Percentiles rank a stretch among this genome's conserved stretches.
Evolutionary conservation across 2,329 filamentous ascomycete genomes (phyloP).

Genomic region (Dothidotthia symphoricarpi): DNA sequence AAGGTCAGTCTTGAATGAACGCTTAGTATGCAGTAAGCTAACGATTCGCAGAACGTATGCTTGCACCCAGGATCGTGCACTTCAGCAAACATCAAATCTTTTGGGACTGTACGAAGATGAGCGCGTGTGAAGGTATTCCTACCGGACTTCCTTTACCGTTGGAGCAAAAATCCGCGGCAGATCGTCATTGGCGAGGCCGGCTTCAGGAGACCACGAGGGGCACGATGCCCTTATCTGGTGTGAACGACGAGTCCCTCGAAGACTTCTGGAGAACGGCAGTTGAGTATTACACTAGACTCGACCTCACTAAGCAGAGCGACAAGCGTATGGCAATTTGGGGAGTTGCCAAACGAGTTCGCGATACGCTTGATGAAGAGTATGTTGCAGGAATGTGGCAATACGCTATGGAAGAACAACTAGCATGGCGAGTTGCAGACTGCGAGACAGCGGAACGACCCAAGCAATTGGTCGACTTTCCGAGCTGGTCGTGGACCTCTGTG

Average conservation of each 20-base stretch:
- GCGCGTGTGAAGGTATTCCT: conserved; percentile 13
- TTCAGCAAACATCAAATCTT: conserved; percentile 17
- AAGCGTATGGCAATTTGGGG: conserved; percentile 26
- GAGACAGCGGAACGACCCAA: conserved; percentile 1
- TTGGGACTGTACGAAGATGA: conserved; percentile 19
- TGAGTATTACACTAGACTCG: conserved; percentile 17
- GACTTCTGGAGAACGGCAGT: conserved; percentile 22
- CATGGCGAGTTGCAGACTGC: conserved; percentile 16
- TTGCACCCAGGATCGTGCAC: no score
- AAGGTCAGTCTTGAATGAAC: conserved; percentile 9
- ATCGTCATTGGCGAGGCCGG: conserved; percentile 12
- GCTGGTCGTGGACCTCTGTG: conserved; percentile 18
- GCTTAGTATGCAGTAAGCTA: not conserved
- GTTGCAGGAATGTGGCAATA: conserved; percentile 22
- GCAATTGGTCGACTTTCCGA: conserved; percentile 8
- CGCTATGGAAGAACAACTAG: conserved; percentile 24
- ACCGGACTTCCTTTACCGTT: conserved; percentile 6
- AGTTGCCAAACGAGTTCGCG: conserved; percentile 24
- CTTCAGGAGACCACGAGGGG: conserved; percentile 2
- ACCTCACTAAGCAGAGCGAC: conserved; percentile 20
- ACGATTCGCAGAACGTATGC: conserved; percentile 9
- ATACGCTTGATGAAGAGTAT: conserved; percentile 19
- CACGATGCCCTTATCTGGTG: conserved; percentile 7
- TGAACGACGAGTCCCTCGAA: conserved; percentile 17
- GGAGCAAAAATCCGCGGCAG: conserved; percentile 8